Base-by-base conservation (phyloP, 805 yeast genomes). In the Saccharomycopsis malanga region DNA sequence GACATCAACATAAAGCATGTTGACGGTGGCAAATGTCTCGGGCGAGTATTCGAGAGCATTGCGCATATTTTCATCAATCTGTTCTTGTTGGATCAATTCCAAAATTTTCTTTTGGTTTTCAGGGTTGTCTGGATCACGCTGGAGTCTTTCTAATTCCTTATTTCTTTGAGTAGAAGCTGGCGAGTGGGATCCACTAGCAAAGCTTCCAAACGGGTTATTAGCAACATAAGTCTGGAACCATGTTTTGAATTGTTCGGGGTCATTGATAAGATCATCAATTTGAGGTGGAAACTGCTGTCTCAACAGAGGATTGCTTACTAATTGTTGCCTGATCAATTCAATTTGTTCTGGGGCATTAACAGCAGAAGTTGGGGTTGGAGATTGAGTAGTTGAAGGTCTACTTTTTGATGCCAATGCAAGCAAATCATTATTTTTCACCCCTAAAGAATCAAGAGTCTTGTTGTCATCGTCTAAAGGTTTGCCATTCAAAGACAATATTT, bases 1-100 rank as follows among this genome's bases (percentile, higher is more conserved):
- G 35, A 87, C 71, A 47, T 79, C 72, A 14, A 93, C 79, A 63
- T 82, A 91, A 34, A 93, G 72, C 96, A 93, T 88, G 27, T 76
- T 76, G 2, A 91, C 94, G 0, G 74, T 64, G 0, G 88, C 81
- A 65, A 93, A 93, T 32, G 85, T 73, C 61, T 93, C 99, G 0
- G 99, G 98, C 3, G 91, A 78, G 45, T 81, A 79, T 49, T 89
- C 97, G 61, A 80, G 71, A 0, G 98, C 98, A 53, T 77, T 71
- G 39, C 77, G 72, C 70, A 84, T 69, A 59, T 87, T 87, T 53
- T 87, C 94, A 50, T 87, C 86, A 41, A 91, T 80, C 35, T 80
- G 85, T 56, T 77, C 77, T 56, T 79, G 81, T 51, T 79, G 76
- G 46, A 82, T 81, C 45, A 81, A 57, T 56, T 86, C 91, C 58